Percentiles rank a stretch among this genome's conserved stretches.
Conservation (phyloP, 495 filamentous ascomycete genomes). For the Symbiotaphrina buchneri region DNA sequence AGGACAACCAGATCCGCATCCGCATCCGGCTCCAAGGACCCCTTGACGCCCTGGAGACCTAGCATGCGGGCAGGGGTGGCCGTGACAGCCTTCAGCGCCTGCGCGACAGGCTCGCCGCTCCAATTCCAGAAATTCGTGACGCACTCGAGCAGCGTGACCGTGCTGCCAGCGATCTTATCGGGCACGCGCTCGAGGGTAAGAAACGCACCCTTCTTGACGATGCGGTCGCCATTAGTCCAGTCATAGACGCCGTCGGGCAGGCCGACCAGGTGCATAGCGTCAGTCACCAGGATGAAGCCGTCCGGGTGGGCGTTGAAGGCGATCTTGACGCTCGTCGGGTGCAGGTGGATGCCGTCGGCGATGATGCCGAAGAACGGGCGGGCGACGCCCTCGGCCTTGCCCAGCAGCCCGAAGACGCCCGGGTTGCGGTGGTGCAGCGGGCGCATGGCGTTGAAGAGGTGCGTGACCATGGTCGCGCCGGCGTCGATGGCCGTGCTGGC, state of each 20-base stretch:
- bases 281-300: constrained; percentile 43
- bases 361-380: constrained; percentile 43
- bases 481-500: constrained; percentile 38
- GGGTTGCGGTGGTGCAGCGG: constrained; percentile 71
- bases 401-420: constrained; percentile 59
- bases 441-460: constrained; percentile 80
- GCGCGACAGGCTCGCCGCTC: constrained; percentile 36
- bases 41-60: constrained; percentile 41
- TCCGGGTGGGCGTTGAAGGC: constrained; percentile 36
- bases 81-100: constrained; percentile 48
- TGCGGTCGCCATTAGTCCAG: constrained; percentile 56
- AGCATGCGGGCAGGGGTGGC: constrained; percentile 52
- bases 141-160: constrained; percentile 54
- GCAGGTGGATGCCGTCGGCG: constrained; percentile 42
- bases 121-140: constrained; percentile 60
- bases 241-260: constrained; percentile 54
- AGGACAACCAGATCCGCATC: constrained; percentile 67
- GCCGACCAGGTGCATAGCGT: constrained; percentile 43
- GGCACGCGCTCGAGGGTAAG: constrained; percentile 47
- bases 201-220: constrained; percentile 41
- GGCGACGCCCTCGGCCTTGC: constrained; percentile 17
- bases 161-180: constrained; percentile 52
- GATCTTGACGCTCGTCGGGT: constrained; percentile 37
- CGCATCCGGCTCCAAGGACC: constrained; percentile 37
- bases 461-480: constrained; percentile 68